Evolutionary conservation across 1,139 yeast species (phyloP), one percentile per base, ranked within the genome.

Genomic region (Zygosaccharomyces pseudobailii): DNA sequence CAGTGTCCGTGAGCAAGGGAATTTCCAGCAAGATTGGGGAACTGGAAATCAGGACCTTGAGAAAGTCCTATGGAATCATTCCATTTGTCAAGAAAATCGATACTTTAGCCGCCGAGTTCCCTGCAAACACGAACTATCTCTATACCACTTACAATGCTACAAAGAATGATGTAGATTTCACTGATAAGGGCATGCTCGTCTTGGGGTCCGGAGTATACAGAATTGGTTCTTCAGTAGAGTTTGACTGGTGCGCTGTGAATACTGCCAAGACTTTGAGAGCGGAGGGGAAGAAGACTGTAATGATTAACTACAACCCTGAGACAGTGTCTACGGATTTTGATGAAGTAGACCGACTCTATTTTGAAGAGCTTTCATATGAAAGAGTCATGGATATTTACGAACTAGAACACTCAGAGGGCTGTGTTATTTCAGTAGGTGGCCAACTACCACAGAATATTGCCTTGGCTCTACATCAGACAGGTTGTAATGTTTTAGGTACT

Each of bases 191-290:
- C 63, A 84, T 94, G 54, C 75, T 92, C 80, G 98, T 92, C 37
- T 76, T 92, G 58, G 98, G 98, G 47, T 90, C 97, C 9, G 98
- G 98, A 73, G 98, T 92, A 46, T 92, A 92, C 78, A 82, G 98
- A 71, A 92, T 92, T 67, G 98, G 98, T 51, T 90, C 97, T 4
- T 90, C 97, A 23, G 98, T 92, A 51, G 98, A 92, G 72, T 92
- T 92, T 62, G 98, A 92, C 71, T 92, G 98, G 98, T 92, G 98
- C 78, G 98, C 97, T 43, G 98, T 92, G 53, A 81, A 95, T 52
- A 86, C 98, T 49, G 97, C 95, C 48, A 84, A 97, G 67, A 89
- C 97, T 40, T 79, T 92, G 62, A 83, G 98, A 71, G 84, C 81
- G 49, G 76, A 84, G 49, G 95, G 95, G 54, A 83, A 81, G 67